Conservation (phyloP, 352 stramenopile genomes). For the Phytophthora chlamydospora region DNA sequence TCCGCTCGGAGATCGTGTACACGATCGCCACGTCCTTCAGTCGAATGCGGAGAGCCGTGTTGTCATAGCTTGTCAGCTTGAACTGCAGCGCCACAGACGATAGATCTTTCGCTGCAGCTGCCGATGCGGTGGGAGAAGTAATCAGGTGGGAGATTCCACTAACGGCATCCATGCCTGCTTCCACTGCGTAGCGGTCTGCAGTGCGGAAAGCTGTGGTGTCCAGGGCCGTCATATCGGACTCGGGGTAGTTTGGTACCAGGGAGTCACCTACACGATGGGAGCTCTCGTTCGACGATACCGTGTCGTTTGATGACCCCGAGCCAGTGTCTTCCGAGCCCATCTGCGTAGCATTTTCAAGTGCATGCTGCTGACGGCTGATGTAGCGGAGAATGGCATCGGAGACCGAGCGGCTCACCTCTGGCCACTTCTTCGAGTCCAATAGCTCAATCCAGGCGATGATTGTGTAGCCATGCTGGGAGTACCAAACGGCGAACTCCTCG, state of each 20-base stretch:
- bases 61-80: slow-evolving; percentile 88
- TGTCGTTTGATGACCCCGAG: slow-evolving; percentile 69
- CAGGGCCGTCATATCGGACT: slow-evolving; percentile 50
- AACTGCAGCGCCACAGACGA: slow-evolving; percentile 84
- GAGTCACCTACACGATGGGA: slow-evolving; percentile 45
- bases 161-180: slow-evolving; percentile 61
- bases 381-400: slow-evolving; percentile 80
- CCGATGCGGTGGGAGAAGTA: slow-evolving; percentile 52
- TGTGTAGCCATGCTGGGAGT: slow-evolving; percentile 78
- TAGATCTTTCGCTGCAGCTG: slow-evolving; percentile 55
- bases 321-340: slow-evolving; percentile 46
- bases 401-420: slow-evolving; percentile 61
- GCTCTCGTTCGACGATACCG: slow-evolving; percentile 72
- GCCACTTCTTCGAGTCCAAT: slow-evolving; percentile 86
- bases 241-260: slow-evolving; percentile 48
- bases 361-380: slow-evolving; percentile 72
- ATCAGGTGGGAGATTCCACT: slow-evolving; percentile 68
- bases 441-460: slow-evolving; percentile 90
- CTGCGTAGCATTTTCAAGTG: slow-evolving; percentile 48
- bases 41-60: slow-evolving; percentile 77
- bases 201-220: slow-evolving; percentile 36
- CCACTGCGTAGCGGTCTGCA: slow-evolving; percentile 40
- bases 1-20: slow-evolving; percentile 86
- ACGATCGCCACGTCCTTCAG: slow-evolving; percentile 88
- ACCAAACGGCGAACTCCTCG: slow-evolving; percentile 88